phyloP scores from a whole-genome alignment of 768 basidiomycete genomes.

The Auriscalpium orientale region DNA sequence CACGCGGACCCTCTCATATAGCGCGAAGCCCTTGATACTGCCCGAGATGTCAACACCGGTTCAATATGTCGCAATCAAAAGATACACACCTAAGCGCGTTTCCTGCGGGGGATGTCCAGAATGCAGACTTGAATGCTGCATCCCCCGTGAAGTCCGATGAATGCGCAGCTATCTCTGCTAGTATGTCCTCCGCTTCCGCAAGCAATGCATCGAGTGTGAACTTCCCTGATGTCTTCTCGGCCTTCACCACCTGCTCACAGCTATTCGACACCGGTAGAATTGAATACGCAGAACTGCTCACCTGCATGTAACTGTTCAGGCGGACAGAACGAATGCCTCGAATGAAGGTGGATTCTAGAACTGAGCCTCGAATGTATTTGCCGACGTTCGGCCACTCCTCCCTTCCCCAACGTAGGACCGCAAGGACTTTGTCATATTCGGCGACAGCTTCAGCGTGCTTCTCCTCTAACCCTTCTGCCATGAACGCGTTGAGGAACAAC shows the following conservation, averaged over 20 bases:
- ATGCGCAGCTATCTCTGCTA: neutral
- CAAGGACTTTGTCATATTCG: neutral
- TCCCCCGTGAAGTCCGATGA: neutral
- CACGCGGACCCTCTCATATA: neutral
- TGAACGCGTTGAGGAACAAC: neutral
- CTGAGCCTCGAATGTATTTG: neutral
- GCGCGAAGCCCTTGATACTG: neutral
- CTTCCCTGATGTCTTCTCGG: neutral
- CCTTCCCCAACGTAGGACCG: neutral
- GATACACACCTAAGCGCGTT: neutral
- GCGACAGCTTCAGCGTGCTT: neutral
- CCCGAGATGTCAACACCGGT: neutral
- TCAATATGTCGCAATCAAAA: too few species aligned
- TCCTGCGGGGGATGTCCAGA: neutral
- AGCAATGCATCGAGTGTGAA: neutral
- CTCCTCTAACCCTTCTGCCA: neutral
- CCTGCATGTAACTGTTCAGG: neutral
- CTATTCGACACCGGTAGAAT: too few species aligned
- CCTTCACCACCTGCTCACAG: neutral
- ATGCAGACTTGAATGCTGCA: neutral
- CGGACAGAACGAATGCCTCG: neutral
- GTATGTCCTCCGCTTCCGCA: neutral
- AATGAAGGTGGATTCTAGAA: neutral
- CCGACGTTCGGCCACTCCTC: neutral
- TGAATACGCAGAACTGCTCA: too few species aligned